Base-by-base conservation (phyloP, 495 filamentous ascomycete species). In the Trichocladium antarcticum region DNA sequence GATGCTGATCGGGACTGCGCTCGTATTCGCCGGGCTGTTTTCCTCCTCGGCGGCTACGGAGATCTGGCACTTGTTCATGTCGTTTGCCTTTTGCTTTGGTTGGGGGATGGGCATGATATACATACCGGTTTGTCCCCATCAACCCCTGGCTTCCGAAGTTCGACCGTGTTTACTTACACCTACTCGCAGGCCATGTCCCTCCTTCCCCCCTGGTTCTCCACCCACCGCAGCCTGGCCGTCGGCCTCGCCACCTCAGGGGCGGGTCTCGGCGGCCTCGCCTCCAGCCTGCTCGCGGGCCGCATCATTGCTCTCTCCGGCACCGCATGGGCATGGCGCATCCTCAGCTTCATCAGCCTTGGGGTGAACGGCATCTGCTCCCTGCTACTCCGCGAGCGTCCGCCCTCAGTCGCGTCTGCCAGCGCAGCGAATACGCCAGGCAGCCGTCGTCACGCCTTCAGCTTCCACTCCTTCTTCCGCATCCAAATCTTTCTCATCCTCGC, bases 101-200 rank as follows among this genome's bases (percentile, higher is more conserved):
- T 73, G 73, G 55, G 84, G 83, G 2, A 80, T 86, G 72, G 83
- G 84, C 2, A 79, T 87, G 47, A 66, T 85, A 6, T 89, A 85
- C 62, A 80, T 81, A 10, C 77, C 75, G 21, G 78, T 53, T 22
- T 27, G 50, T 31, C 12, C 9, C 11, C 29, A 1, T 17, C 11
- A 15, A 16, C 17, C 8, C 35, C n/a, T 20, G 12, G 6, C 17
- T 29, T 2, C 34, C 3, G 6, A n/a, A n/a, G n/a, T 14, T 11
- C 5, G 5, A 15, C 9, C 9, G 0, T 28, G 2, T 21, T 36
- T 4, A 32, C 15, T 42, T 3, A 44, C 37, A 41, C 38, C 6
- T n/a, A n/a, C 27, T 15, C 9, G 8, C 11, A 53, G 50, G 22
- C 73, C 37, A 76, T 83, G 10, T 74, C 75, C 10, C 76, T 85